A percentile compares a stretch with the other conserved stretches of the same genome.
Conservation (phyloP, 1,284 basidiomycete species). For the Gymnopus androsaceus region DNA sequence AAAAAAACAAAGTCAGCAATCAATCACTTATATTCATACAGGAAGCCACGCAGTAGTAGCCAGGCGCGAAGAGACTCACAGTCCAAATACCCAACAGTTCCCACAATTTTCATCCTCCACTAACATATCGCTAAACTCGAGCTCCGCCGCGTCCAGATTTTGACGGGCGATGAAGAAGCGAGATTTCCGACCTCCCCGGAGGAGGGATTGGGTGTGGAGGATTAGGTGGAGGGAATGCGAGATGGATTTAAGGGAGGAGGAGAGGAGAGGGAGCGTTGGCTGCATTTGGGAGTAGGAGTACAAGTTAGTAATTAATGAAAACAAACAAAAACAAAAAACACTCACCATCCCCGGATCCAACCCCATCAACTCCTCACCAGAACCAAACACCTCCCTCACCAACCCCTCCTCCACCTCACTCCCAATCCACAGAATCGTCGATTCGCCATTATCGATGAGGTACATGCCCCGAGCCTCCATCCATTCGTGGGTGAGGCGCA, state of each 20-base stretch:
- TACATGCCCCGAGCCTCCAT: slow-evolving; percentile 95
- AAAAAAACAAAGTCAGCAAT: not conserved
- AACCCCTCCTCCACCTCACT: slow-evolving; percentile 80
- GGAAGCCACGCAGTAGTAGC: too few species aligned
- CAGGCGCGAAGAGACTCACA: slow-evolving; percentile 50
- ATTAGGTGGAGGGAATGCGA: too few species aligned
- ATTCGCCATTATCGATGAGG: slow-evolving; percentile 92
- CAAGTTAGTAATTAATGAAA: not conserved
- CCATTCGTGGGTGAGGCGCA: slow-evolving; percentile 83
- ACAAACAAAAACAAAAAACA: slow-evolving; percentile 10
- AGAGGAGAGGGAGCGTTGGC: slow-evolving; percentile 73
- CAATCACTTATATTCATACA: too few species aligned
- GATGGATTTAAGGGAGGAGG: too few species aligned
- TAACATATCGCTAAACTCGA: slow-evolving; percentile 96
- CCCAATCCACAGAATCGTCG: slow-evolving; percentile 92
- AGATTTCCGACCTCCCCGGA: slow-evolving; percentile 57
- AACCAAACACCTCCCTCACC: slow-evolving; percentile 84
- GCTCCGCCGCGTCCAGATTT: slow-evolving; percentile 90
- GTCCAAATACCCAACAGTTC: slow-evolving; percentile 84
- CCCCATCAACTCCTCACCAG: slow-evolving; percentile 75
- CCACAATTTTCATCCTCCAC: slow-evolving; percentile 98
- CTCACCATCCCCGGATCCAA: slow-evolving; percentile 76
- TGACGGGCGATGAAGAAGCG: slow-evolving; percentile 87
- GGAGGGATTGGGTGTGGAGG: too few species aligned
- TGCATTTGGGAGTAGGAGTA: slow-evolving; percentile 65